Percentiles rank a stretch among this genome's conserved stretches.
Conservation (phyloP, 139 green algal species). For the Chlamydomonas asymmetrica region DNA sequence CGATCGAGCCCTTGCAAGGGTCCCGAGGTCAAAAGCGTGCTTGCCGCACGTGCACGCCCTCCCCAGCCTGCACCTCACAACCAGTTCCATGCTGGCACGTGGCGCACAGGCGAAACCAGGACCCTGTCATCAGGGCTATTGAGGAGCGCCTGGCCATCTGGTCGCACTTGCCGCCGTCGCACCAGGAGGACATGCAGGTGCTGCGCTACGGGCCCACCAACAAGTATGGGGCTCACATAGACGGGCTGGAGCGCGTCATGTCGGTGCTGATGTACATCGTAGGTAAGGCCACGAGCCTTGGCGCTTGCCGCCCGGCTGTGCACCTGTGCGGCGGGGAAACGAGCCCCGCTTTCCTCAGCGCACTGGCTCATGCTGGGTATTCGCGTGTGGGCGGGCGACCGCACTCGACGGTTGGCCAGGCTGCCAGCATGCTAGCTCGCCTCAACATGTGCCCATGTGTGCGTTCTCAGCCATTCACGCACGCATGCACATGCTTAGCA, state of each 20-base stretch:
- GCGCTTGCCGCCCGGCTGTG: no score
- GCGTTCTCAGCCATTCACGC: no score
- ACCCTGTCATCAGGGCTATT: slow-evolving; percentile 61
- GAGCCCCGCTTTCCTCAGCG: no score
- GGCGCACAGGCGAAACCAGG: slow-evolving; percentile 50
- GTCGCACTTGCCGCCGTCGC: slow-evolving; percentile 65
- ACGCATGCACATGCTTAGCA: no score
- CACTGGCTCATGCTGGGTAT: no score
- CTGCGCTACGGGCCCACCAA: slow-evolving; percentile 77
- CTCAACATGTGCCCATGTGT: no score
- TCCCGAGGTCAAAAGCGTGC: not conserved
- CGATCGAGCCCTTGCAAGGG: not conserved
- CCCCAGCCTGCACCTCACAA: not conserved
- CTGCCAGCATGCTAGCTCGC: no score
- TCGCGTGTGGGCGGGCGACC: no score
- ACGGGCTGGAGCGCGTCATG: slow-evolving; percentile 60
- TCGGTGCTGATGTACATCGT: slow-evolving; percentile 84
- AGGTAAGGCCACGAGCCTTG: slow-evolving; percentile 44
- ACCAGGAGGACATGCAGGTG: slow-evolving; percentile 90
- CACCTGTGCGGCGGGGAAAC: no score
- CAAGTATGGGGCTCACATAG: slow-evolving; percentile 85
- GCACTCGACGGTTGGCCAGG: no score
- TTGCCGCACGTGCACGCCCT: not conserved
- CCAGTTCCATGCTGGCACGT: not conserved
- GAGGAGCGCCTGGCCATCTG: slow-evolving; percentile 71